A percentile compares a stretch with the other conserved stretches of the same genome.
phyloP scores from a whole-genome alignment of 768 basidiomycete genomes.

The Podaxis mareebaensis region DNA sequence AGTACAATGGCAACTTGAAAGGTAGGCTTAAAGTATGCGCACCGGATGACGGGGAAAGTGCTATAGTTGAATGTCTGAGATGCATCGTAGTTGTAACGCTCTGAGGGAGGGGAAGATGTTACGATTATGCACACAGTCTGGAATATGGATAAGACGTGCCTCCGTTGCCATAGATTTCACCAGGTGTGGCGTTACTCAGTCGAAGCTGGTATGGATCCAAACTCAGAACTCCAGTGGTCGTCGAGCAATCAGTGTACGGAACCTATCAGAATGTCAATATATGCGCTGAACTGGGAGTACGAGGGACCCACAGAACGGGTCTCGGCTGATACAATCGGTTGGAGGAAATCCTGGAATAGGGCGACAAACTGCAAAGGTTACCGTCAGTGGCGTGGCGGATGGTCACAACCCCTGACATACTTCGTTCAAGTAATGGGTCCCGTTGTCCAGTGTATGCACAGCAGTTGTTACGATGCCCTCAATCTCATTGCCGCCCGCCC shows the following conservation, averaged over 20 bases:
- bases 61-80: slow-evolving; percentile 52
- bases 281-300: not conserved
- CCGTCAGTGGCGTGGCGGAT: not conserved
- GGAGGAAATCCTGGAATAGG: slow-evolving; percentile 54
- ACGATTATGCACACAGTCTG: not conserved
- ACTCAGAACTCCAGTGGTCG: slow-evolving; percentile 56
- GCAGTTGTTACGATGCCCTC: slow-evolving; percentile 49
- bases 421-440: slow-evolving; percentile 50
- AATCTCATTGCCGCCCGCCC: slow-evolving; percentile 65
- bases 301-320: slow-evolving; percentile 41
- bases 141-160: slow-evolving; percentile 30
- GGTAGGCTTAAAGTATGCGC: slow-evolving; percentile 5
- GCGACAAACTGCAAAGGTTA: slow-evolving; percentile 40
- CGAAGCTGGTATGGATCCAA: slow-evolving; percentile 55
- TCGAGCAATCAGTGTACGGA: slow-evolving; percentile 61
- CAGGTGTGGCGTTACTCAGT: slow-evolving; percentile 49
- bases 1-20: not conserved
- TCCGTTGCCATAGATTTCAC: slow-evolving; percentile 56
- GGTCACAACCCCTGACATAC: slow-evolving; percentile 25
- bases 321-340: slow-evolving; percentile 47
- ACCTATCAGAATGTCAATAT: slow-evolving; percentile 32
- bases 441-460: slow-evolving; percentile 38
- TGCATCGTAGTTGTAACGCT: slow-evolving; percentile 59
- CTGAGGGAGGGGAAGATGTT: slow-evolving; percentile 27
- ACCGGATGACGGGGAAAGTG: slow-evolving; percentile 52